These are phyloP conservation scores for Rhododendron williamsianum DNA, from an alignment of 148 eudicot genomes.

Conservation along the genomic window DNA sequence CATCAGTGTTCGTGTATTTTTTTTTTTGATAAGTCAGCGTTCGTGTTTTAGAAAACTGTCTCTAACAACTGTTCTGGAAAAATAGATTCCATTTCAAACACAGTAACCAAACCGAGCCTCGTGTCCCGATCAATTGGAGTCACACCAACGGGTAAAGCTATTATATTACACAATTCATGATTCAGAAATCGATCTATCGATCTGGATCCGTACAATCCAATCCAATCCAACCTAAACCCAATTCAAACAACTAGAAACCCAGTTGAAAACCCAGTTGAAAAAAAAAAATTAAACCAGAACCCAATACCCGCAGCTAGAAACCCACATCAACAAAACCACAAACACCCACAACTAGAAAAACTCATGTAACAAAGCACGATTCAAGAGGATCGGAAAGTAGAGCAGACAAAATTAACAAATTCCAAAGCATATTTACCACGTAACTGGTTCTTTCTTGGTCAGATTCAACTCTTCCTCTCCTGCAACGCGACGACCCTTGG, in stretches of 20 bases:
- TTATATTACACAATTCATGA: neutral
- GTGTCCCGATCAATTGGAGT: neutral
- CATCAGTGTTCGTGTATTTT: neutral
- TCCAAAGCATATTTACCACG: neutral
- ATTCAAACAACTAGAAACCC: neutral
- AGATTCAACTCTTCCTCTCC: neutral
- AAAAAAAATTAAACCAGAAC: neutral
- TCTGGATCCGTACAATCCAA: slow-evolving; percentile 2
- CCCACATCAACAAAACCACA: neutral
- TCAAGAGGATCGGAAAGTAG: neutral
- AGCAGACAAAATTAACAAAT: neutral
- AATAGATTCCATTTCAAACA: neutral
- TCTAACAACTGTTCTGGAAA: neutral
- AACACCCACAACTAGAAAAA: neutral
- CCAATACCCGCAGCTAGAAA: neutral
- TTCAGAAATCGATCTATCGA: neutral
- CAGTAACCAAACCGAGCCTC: neutral
- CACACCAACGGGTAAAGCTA: neutral
- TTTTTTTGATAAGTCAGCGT: too few species aligned
- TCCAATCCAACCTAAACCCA: neutral
- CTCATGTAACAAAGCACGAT: neutral
- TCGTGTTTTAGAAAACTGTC: neutral
- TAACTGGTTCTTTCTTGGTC: neutral
- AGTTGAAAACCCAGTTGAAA: neutral
- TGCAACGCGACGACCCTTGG: neutral